These are phyloP conservation scores for Phytophthora cactorum DNA, from an alignment of 352 stramenopile species.

Conservation along the genomic window DNA sequence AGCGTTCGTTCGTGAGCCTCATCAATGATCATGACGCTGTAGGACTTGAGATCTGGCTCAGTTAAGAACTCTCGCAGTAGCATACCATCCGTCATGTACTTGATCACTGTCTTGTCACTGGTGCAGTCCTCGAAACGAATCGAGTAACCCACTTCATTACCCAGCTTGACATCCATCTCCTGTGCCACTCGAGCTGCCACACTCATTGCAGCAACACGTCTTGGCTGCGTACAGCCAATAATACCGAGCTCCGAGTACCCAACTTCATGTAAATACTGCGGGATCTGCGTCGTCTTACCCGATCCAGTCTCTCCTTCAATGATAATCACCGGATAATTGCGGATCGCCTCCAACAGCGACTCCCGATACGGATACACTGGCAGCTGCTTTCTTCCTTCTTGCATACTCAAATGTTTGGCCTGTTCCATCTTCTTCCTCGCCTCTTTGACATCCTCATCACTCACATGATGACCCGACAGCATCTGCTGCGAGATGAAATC, in stretches of 20 bases:
- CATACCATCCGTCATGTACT: constrained; percentile 99
- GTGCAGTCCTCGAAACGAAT: constrained; percentile 99
- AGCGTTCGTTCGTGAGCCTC: constrained; percentile 99
- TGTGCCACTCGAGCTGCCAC: constrained; percentile 98
- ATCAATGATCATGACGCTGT: constrained; percentile 99
- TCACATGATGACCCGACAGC: constrained; percentile 85
- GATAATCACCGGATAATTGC: constrained; percentile 92
- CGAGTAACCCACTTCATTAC: constrained; percentile 98
- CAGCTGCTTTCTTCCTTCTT: constrained; percentile 95
- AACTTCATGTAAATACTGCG: constrained; percentile 97
- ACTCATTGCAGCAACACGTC: constrained; percentile 99
- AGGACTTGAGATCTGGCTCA: constrained; percentile 96
- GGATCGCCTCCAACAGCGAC: constrained; percentile 97
- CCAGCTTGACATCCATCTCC: constrained; percentile 98
- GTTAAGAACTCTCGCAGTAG: constrained; percentile 98
- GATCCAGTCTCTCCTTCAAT: constrained; percentile 94
- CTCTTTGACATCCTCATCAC: constrained; percentile 77
- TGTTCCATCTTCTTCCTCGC: constrained; percentile 75
- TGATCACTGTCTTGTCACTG: constrained; percentile 96
- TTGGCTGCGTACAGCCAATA: constrained; percentile 95
- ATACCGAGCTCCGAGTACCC: constrained; percentile 97
- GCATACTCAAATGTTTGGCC: constrained; percentile 94
- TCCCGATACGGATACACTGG: constrained; percentile 98
- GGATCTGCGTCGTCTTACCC: constrained; percentile 99
- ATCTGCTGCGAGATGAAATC: constrained; percentile 98